phyloP scores from a whole-genome alignment of 169 alveolate species.

The Eimeria necatrix region DNA sequence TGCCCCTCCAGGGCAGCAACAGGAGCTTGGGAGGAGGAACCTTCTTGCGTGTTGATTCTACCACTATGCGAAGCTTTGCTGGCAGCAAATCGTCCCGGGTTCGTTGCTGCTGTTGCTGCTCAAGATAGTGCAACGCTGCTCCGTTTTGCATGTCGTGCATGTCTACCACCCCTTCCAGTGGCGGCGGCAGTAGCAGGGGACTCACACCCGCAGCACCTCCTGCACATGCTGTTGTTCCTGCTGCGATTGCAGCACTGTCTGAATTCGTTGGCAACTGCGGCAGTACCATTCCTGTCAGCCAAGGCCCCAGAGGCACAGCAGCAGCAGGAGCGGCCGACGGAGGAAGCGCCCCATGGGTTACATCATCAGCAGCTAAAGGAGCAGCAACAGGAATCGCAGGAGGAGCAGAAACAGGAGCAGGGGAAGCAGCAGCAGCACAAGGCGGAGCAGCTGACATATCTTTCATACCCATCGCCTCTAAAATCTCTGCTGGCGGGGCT shows the following conservation, averaged over 20 bases:
- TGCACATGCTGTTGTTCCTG: conserved; percentile 26
- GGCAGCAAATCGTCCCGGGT: conserved; percentile 32
- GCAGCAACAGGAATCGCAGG: conserved; percentile 2
- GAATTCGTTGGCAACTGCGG: conserved; percentile 33
- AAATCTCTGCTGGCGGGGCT: conserved; percentile 64
- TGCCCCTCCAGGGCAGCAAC: conserved; percentile 71
- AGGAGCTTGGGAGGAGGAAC: conserved; percentile 47
- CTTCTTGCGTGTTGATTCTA: conserved; percentile 55
- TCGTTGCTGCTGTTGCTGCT: conserved; percentile 43
- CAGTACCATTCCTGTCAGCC: conserved; percentile 44
- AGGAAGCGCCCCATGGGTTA: neutral
- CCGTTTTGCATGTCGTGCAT: neutral
- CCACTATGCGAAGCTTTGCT: conserved; percentile 43
- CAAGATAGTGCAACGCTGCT: neutral
- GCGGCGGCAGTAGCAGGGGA: neutral
- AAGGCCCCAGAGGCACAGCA: conserved; percentile 1
- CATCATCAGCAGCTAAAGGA: neutral
- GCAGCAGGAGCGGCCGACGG: conserved; percentile 21
- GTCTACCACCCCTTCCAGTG: conserved; percentile 27
- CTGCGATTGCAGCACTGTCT: neutral
- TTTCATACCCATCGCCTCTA: conserved; percentile 64
- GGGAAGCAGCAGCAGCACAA: neutral
- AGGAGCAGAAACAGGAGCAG: conserved; percentile 10
- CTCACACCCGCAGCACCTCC: conserved; percentile 17
- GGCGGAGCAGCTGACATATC: conserved; percentile 15